Conservation (phyloP, 2,329 filamentous ascomycete species). For the Hortaea sp. region DNA sequence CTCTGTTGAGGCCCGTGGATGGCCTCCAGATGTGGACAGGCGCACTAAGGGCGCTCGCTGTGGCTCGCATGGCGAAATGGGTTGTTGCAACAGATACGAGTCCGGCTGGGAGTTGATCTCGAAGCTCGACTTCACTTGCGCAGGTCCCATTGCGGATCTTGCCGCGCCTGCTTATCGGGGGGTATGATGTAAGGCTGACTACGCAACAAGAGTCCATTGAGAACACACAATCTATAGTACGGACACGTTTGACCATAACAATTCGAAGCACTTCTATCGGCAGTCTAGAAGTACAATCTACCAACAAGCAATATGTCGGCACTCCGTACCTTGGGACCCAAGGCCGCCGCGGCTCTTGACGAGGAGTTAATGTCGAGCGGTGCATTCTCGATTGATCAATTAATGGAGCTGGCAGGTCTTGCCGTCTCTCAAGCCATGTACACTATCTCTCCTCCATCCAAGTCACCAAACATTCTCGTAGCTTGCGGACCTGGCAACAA, state of each 20-base stretch:
- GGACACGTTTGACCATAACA: too few relatives aligned
- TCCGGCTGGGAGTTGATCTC: not conserved
- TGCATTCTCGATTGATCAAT: slow-evolving; percentile 86
- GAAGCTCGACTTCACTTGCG: not conserved
- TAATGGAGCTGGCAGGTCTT: slow-evolving; percentile 93
- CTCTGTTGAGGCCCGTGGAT: not conserved
- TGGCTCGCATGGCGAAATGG: slow-evolving; percentile 11
- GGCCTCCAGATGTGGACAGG: slow-evolving; percentile 5
- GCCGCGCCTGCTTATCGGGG: slow-evolving; percentile 1
- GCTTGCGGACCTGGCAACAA: slow-evolving; percentile 81
- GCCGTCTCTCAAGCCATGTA: slow-evolving; percentile 90
- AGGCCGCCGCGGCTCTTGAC: slow-evolving; percentile 80
- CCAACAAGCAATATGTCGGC: slow-evolving; percentile 6
- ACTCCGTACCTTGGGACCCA: slow-evolving; percentile 61
- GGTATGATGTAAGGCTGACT: too few relatives aligned
- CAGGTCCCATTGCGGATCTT: not conserved
- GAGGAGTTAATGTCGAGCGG: slow-evolving; percentile 84
- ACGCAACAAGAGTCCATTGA: too few relatives aligned
- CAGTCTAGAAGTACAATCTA: not conserved
- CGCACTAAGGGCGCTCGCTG: slow-evolving; percentile 11
- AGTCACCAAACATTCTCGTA: slow-evolving; percentile 65
- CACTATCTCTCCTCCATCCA: slow-evolving; percentile 64
- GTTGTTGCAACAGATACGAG: not conserved
- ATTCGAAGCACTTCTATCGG: too few relatives aligned
- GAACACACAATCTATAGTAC: too few relatives aligned